phyloP scores from a whole-genome alignment of 768 basidiomycete species.

The Tylopilus balloui region DNA sequence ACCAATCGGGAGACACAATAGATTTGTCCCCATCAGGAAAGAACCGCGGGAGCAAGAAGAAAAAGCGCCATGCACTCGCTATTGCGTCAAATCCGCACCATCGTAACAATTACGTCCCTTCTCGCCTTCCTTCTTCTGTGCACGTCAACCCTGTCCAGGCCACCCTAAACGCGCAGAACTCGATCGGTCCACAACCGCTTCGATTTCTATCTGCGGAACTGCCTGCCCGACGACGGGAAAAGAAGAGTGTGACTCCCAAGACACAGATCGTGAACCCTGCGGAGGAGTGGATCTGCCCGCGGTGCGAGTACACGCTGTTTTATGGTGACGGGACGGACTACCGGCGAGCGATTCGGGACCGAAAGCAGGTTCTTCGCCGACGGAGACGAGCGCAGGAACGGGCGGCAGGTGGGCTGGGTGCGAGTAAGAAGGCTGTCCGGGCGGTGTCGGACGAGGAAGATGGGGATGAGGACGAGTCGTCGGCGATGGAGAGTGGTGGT shows the following conservation, averaged over 20 bases:
- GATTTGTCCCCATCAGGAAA: conserved; percentile 35
- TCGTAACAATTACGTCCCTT: conserved; percentile 89
- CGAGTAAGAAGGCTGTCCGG: conserved; percentile 20
- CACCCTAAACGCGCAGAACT: conserved; percentile 41
- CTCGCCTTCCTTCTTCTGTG: conserved; percentile 59
- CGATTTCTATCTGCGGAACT: conserved; percentile 68
- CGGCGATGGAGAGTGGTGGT: background rate
- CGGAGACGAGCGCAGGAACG: conserved; percentile 70
- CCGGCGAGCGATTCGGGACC: conserved; percentile 57
- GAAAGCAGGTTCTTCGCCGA: conserved; percentile 75
- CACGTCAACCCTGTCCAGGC: conserved; percentile 37
- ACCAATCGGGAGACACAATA: conserved; percentile 36
- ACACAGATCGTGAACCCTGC: conserved; percentile 48
- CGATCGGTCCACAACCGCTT: conserved; percentile 56
- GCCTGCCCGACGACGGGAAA: conserved; percentile 41
- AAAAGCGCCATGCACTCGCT: conserved; percentile 86
- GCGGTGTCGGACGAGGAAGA: conserved; percentile 26
- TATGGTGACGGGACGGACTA: conserved; percentile 77
- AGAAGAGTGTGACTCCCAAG: conserved; percentile 25
- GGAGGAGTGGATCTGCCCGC: conserved; percentile 93
- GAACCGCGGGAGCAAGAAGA: conserved; percentile 62
- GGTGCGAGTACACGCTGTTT: conserved; percentile 90
- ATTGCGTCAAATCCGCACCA: conserved; percentile 97
- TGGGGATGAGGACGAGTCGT: conserved; percentile 10
- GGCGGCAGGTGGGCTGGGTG: conserved; percentile 38